Base-by-base conservation (phyloP, 192 early-diverging fungal genomes). In the Dissophora globulifera region DNA sequence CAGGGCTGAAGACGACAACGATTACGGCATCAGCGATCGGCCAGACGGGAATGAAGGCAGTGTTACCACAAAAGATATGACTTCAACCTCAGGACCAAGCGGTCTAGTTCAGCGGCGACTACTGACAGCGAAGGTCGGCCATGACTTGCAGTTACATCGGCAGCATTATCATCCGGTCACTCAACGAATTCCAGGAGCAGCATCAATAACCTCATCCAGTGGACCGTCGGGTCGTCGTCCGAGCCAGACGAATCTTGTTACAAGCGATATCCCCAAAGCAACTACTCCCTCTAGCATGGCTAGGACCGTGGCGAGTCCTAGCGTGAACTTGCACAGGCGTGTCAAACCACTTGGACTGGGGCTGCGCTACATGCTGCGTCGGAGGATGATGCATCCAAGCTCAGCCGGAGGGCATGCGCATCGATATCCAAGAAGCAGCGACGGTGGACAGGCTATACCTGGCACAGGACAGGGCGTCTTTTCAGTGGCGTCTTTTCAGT, bases 261-360 rank as follows among this genome's bases (percentile, higher is more conserved):
- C 56, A 12, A 26, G 49, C 26, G 20, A 47, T 17, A 38, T n/a
- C n/a, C n/a, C n/a, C n/a, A n/a, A n/a, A n/a, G n/a, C n/a, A n/a
- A n/a, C n/a, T n/a, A n/a, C n/a, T n/a, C n/a, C n/a, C n/a, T n/a
- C n/a, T n/a, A n/a, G n/a, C n/a, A n/a, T 15, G 23, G 32, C 12
- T 31, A 55, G 51, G 19, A 27, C n/a, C 13, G 50, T 52, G 10
- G 43, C 59, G 0, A 63, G 53, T 22, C 61, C 69, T 3, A 58
- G 54, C n/a, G 20, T 50, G 7, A 62, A 58, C 40, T 27, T 72
- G 38, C 60, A 63, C 41, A 75, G 55, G 33, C 64, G 41, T 27
- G 56, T 52, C 49, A 75, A 75, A 33, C 70, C 70, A 11, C 40
- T 75, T 10, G 70, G 70, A 1, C 26, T 75, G 26, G 70, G 70